Evolutionary conservation across 1,284 basidiomycete genomes (phyloP).

Genomic region (Marasmius sp.): DNA sequence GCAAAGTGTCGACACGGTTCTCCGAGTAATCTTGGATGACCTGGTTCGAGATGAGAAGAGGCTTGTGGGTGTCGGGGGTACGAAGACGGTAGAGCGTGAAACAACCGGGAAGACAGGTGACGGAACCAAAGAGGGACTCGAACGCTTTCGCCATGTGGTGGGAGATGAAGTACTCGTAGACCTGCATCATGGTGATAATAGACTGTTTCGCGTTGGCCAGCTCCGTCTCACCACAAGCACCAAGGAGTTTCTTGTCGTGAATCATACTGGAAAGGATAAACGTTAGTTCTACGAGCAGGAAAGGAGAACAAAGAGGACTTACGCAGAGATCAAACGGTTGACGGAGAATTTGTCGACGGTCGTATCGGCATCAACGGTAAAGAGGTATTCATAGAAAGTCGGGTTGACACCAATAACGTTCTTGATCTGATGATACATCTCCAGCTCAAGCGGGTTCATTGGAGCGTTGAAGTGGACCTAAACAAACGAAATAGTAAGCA

Average conservation of each 20-base stretch:
- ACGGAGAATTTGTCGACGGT: slow-evolving; percentile 84
- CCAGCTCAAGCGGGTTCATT: slow-evolving; percentile 96
- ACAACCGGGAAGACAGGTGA: slow-evolving; percentile 97
- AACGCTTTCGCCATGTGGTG: slow-evolving; percentile 99
- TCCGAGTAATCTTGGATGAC: slow-evolving; percentile 94
- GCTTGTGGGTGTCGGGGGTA: slow-evolving; percentile 91
- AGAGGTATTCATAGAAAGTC: slow-evolving; percentile 95
- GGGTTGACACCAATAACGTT: slow-evolving; percentile 99
- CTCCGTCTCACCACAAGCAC: slow-evolving; percentile 93
- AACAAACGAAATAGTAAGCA: background rate
- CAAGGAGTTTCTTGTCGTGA: slow-evolving; percentile 91
- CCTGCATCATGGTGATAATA: slow-evolving; percentile 98
- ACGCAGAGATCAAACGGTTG: slow-evolving; percentile 91
- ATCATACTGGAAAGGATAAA: slow-evolving; percentile 62
- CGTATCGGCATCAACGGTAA: slow-evolving; percentile 98
- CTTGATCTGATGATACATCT: slow-evolving; percentile 99
- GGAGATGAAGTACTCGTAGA: slow-evolving; percentile 98
- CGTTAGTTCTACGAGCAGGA: slow-evolving; percentile 3
- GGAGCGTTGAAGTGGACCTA: slow-evolving; percentile 96
- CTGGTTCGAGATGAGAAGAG: slow-evolving; percentile 84
- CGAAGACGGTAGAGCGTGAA: slow-evolving; percentile 94
- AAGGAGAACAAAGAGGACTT: slow-evolving; percentile 31
- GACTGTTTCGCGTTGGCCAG: slow-evolving; percentile 90
- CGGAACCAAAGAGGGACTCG: slow-evolving; percentile 94
- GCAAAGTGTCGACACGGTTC: slow-evolving; percentile 94